phyloP scores from a whole-genome alignment of 2,329 filamentous ascomycete genomes.

The Fusarium oxysporum region DNA sequence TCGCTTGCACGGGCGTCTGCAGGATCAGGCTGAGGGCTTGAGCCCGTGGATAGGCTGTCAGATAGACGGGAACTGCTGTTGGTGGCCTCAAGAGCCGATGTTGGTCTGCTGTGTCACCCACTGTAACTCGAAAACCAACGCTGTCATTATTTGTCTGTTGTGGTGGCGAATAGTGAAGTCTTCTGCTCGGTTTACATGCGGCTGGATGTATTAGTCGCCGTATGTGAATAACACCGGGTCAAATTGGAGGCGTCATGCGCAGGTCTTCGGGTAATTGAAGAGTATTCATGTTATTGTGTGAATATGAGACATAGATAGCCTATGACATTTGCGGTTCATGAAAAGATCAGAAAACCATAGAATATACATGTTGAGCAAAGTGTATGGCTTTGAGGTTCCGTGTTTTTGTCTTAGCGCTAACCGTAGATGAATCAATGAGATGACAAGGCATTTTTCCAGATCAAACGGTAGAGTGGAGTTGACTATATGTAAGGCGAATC shows the following conservation, averaged over 20 bases:
- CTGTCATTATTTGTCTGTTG: background rate
- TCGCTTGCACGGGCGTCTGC: constrained; percentile 23
- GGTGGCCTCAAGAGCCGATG: constrained; percentile 33
- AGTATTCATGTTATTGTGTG: background rate
- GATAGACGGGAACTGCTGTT: constrained; percentile 3
- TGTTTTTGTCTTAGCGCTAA: constrained; percentile 6
- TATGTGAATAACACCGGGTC: constrained; percentile 1
- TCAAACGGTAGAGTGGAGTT: constrained; percentile 6
- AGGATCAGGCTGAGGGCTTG: constrained; percentile 19
- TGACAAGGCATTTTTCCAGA: constrained; percentile 14
- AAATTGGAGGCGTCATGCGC: constrained; percentile 8
- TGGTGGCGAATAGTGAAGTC: constrained; percentile 3
- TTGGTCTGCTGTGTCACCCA: constrained; percentile 14
- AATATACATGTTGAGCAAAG: background rate
- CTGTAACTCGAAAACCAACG: constrained; percentile 17
- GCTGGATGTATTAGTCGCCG: background rate
- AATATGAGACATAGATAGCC: background rate
- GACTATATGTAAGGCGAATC: background rate
- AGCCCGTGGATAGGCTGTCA: constrained; percentile 8
- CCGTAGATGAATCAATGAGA: constrained; percentile 2
- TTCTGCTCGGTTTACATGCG: background rate
- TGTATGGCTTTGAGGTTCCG: background rate
- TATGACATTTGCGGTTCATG: background rate
- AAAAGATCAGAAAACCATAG: background rate
- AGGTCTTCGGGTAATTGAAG: background rate